A percentile compares a stretch with the other conserved stretches of the same genome.
Conservation (phyloP, 192 early-diverging fungal species). For the Coemansia sp. region DNA sequence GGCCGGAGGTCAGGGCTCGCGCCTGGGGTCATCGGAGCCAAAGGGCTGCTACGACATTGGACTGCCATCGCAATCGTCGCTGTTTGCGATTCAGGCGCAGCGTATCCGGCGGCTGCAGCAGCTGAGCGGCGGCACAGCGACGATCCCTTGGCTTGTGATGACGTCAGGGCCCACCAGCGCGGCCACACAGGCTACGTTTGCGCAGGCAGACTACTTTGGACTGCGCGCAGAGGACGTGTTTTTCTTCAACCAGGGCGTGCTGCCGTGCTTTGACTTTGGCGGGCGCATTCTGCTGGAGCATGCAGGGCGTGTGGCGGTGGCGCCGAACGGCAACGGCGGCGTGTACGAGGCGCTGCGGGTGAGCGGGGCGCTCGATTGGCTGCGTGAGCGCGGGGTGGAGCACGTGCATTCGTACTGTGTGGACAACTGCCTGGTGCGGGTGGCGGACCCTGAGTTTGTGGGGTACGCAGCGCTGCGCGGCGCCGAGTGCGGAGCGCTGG, state of each 20-base stretch:
- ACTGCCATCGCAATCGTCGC: slow-evolving; percentile 80
- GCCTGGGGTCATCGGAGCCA: slow-evolving; percentile 77
- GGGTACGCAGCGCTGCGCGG: slow-evolving; percentile 87
- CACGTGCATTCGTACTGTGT: slow-evolving; percentile 96
- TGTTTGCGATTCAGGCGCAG: slow-evolving; percentile 95
- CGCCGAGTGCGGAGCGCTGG: slow-evolving; percentile 94
- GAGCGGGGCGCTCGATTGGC: slow-evolving; percentile 77
- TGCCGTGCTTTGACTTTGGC: slow-evolving; percentile 90
- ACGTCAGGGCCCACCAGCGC: slow-evolving; percentile 89
- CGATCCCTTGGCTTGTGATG: slow-evolving; percentile 99
- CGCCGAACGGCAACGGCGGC: slow-evolving; percentile 90
- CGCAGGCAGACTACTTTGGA: slow-evolving; percentile 84
- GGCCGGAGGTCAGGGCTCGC: slow-evolving; percentile 87
- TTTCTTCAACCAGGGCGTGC: slow-evolving; percentile 95
- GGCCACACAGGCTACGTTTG: slow-evolving; percentile 79
- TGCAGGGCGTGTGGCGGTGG: slow-evolving; percentile 73
- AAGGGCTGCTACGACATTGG: slow-evolving; percentile 96
- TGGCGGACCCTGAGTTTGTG: slow-evolving; percentile 94
- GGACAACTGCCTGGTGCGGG: slow-evolving; percentile 95
- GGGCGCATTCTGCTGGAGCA: slow-evolving; percentile 92
- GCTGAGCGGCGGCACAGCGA: slow-evolving; percentile 49
- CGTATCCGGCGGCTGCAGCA: slow-evolving; percentile 85
- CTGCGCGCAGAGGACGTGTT: slow-evolving; percentile 78
- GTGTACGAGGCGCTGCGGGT: slow-evolving; percentile 90
- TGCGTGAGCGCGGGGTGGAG: slow-evolving; percentile 78